Evolutionary conservation across 495 filamentous ascomycete species (phyloP).

Genomic region (Evansstolkia leycettana): DNA sequence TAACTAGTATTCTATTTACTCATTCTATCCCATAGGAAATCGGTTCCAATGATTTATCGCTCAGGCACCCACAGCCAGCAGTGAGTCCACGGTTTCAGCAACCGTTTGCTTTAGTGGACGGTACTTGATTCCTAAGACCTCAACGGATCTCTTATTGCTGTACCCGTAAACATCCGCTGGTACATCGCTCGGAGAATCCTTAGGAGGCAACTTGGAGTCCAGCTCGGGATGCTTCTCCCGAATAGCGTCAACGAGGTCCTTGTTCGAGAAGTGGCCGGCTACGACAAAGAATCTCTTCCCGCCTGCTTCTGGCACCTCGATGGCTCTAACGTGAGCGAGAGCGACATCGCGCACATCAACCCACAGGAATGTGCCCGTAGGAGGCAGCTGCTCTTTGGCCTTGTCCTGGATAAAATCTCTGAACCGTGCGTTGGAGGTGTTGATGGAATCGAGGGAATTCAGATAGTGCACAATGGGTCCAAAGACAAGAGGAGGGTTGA

Average conservation of each 20-base stretch:
- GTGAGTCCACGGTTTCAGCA: constrained; percentile 40
- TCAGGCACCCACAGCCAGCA: constrained; percentile 35
- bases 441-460: constrained; percentile 52
- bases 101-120: constrained; percentile 40
- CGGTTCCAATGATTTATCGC: background rate
- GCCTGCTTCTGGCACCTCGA: constrained; percentile 52
- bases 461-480: constrained; percentile 58
- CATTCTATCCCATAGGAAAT: background rate
- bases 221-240: constrained; percentile 54
- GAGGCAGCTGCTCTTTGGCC: constrained; percentile 48
- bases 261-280: constrained; percentile 51
- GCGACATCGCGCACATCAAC: constrained; percentile 63
- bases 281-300: constrained; percentile 61
- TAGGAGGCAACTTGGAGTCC: constrained; percentile 43
- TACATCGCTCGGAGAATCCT: constrained; percentile 26
- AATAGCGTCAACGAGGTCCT: constrained; percentile 51
- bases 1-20: constrained; percentile 1
- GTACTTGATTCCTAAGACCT: constrained; percentile 49
- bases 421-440: constrained; percentile 54
- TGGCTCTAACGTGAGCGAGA: constrained; percentile 57
- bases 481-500: constrained; percentile 59
- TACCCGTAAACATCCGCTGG: constrained; percentile 28
- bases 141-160: constrained; percentile 41
- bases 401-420: constrained; percentile 46
- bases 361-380: constrained; percentile 45